Base-by-base conservation (phyloP, 2,329 filamentous ascomycete species). In the Cercospora sp. region DNA sequence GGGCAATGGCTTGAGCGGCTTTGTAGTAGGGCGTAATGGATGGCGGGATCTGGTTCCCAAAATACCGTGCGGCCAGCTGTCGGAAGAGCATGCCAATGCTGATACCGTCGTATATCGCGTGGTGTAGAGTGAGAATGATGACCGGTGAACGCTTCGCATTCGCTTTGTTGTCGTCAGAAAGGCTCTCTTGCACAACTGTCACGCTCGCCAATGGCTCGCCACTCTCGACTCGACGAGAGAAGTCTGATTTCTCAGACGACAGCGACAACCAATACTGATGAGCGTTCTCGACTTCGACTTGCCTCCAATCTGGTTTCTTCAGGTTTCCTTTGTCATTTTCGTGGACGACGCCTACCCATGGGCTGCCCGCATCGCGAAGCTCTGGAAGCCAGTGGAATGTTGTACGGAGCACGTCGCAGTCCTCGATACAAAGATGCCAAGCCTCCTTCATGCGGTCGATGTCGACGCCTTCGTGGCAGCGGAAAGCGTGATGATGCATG, bases 71-170 rank as follows among this genome's bases (percentile, higher is more conserved):
- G 16, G 69, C 63, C 2, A 70, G 45, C 18, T 62, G 58, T 26
- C 60, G 60, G 28, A 66, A 70, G 6, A 73, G 61, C 65, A 70
- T 61, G 12, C 37, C 66, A 12, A 71, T 62, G 3, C 66, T 69
- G n/a, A 67, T 64, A 2, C 66, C 71, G 26, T 72, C 70, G 34
- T 72, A 73, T 34, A 72, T 69, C 10, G 70, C 68, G 26, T 72
- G 70, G 24, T 73, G 70, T 9, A 70, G 37, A 6, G 66, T 69
- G 13, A 70, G 59, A 21, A 72, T 67, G n/a, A 71, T 34, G 4
- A 70, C 66, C 7, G 55, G 43, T 8, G 32, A 49, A 16, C 58
- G 60, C 13, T 51, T 18, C 21, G 63, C 63, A 12, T 49, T 49
- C 21, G 18, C 43, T 18, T 40, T 40, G 16, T 40, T 40, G 16